Base-by-base conservation (phyloP, 2,329 filamentous ascomycete genomes). In the Colletotrichum karsti region DNA sequence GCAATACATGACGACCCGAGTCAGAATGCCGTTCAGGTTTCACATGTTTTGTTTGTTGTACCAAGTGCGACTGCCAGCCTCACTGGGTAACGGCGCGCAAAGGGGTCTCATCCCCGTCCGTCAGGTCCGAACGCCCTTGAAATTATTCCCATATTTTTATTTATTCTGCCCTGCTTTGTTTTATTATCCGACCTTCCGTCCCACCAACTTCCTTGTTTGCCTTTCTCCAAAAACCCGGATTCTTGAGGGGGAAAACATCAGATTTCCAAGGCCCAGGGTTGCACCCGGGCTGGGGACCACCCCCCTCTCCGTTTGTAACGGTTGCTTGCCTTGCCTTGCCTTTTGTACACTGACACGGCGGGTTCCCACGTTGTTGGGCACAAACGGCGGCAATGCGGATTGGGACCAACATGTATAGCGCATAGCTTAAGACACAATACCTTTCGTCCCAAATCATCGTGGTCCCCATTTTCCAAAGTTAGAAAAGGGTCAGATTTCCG, bases 201-300 rank as follows among this genome's bases (percentile, higher is more conserved):
- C 65, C 64, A 67, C 64, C 46, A 39, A 48, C n/a, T 68, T 59
- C 60, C 60, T 48, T 68, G 65, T 68, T 65, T 65, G 54, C 22
- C 33, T 48, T 58, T 57, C 26, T 46, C 53, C 42, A 48, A 59
- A 51, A 64, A 59, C 53, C 65, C 65, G 60, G 65, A 48, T 68
- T 68, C 28, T 42, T 42, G 33, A 30, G 28, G n/a, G 58, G 30
- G 35, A 50, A 58, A 30, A 28, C 61, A 64, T 54, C 22, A 15
- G 37, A 42, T 26, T 65, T 65, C 65, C 65, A 65, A 65, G 53
- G 53, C 46, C 30, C 46, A 59, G 61, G 44, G 65, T 68, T 5
- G 53, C 46, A 68, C 65, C 33, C 44, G 46, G 30, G 54, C 33
- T 59, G 60, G 60, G 28, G 60, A n/a, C 12, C 12, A 18, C 20